Percentiles rank a stretch among this genome's conserved stretches.
These are phyloP conservation scores for Penicillium ochrochloron DNA, from an alignment of 495 filamentous ascomycete species.

Conservation along the genomic window DNA sequence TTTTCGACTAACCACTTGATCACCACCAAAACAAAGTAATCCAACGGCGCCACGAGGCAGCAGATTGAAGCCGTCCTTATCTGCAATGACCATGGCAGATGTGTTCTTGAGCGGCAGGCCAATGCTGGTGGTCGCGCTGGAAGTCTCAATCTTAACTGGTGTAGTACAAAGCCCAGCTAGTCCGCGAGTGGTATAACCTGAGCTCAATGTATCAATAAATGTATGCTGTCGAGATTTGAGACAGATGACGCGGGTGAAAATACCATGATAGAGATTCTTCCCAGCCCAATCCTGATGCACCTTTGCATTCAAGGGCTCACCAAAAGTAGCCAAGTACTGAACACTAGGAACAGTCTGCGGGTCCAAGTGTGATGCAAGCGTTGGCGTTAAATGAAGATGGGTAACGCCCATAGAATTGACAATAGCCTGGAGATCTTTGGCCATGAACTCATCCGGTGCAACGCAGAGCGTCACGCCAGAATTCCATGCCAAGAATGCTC, in stretches of 20 bases:
- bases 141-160: slow-evolving; percentile 46
- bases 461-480: slow-evolving; percentile 75
- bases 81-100: slow-evolving; percentile 66
- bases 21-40: slow-evolving; percentile 83
- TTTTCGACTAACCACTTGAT: slow-evolving; percentile 61
- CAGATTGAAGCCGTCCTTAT: slow-evolving; percentile 41
- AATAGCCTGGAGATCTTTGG: slow-evolving; percentile 62
- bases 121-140: slow-evolving; percentile 60
- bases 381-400: slow-evolving; percentile 79
- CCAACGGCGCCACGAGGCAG: slow-evolving; percentile 71
- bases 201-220: not conserved
- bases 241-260: not conserved
- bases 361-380: slow-evolving; percentile 68
- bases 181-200: slow-evolving; percentile 72
- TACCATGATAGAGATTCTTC: slow-evolving; percentile 68
- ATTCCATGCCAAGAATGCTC: slow-evolving; percentile 79
- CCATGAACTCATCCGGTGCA: slow-evolving; percentile 65
- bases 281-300: slow-evolving; percentile 69
- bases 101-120: slow-evolving; percentile 71
- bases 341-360: slow-evolving; percentile 67
- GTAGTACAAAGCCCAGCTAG: slow-evolving; percentile 78
- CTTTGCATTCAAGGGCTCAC: slow-evolving; percentile 69
- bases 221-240: not conserved
- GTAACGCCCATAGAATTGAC: slow-evolving; percentile 65
- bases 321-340: slow-evolving; percentile 68